Conservation (phyloP, 176 grass and related monocot genomes). For the Neostapfia colusana region DNA sequence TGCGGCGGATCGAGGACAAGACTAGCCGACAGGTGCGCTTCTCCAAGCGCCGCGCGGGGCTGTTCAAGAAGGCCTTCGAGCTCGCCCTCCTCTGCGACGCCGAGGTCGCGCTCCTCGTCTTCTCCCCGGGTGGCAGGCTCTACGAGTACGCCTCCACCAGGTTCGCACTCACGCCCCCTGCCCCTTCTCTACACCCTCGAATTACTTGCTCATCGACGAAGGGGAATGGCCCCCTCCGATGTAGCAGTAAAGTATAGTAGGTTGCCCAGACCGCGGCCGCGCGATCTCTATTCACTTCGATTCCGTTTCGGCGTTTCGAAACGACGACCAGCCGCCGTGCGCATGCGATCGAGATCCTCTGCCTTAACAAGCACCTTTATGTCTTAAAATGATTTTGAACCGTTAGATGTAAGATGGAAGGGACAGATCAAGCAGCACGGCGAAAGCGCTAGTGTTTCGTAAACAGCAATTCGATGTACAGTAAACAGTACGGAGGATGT, state of each 20-base stretch:
- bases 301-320: background rate
- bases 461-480: no score
- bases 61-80: conserved; percentile 84
- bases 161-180: background rate
- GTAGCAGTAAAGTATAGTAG: background rate
- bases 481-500: background rate
- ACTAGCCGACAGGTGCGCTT: conserved; percentile 78
- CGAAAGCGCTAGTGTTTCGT: no score
- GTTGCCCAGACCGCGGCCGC: background rate
- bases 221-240: background rate
- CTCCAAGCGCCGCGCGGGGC: conserved; percentile 71
- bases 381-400: no score
- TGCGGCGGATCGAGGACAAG: conserved; percentile 82
- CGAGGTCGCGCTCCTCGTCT: conserved; percentile 67
- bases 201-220: background rate
- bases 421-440: no score
- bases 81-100: conserved; percentile 74
- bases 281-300: background rate
- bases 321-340: background rate
- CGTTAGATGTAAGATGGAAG: no score
- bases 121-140: conserved; percentile 68
- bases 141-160: conserved; percentile 71
- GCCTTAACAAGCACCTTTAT: no score
- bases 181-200: background rate
- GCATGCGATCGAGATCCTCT: background rate